A percentile compares a stretch with the other conserved stretches of the same genome.
These are phyloP conservation scores for Talaromyces rugulosus DNA, from an alignment of 2,329 filamentous ascomycete genomes.

Conservation along the genomic window DNA sequence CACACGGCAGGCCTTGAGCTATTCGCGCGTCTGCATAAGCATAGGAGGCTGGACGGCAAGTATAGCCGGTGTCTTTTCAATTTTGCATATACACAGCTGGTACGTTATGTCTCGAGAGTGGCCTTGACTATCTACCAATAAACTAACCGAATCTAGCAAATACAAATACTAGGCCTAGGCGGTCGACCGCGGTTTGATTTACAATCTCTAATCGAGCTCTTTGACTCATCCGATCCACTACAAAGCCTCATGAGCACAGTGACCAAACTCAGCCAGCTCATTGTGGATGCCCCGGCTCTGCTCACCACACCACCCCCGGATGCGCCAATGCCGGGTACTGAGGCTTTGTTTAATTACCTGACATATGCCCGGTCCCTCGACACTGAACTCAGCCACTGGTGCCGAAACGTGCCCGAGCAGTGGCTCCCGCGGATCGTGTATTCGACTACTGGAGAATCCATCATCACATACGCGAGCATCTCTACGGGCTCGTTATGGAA, in stretches of 20 bases:
- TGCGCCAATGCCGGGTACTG: not conserved
- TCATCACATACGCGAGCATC: constrained; percentile 30
- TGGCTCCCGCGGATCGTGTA: constrained; percentile 32
- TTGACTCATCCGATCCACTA: constrained; percentile 27
- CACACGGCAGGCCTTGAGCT: constrained; percentile 34
- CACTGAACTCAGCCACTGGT: constrained; percentile 27
- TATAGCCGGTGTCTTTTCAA: constrained; percentile 33
- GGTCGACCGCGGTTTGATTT: constrained; percentile 26
- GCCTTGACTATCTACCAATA: not conserved
- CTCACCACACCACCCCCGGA: not conserved
- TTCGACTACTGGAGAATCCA: constrained; percentile 22
- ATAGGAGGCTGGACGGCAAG: constrained; percentile 24
- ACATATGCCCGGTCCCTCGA: constrained; percentile 23
- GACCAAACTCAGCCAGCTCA: constrained; percentile 27
- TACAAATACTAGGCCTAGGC: constrained; percentile 31
- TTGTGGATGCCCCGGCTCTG: constrained; percentile 16
- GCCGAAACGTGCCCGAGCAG: constrained; percentile 24
- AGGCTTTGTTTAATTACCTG: constrained; percentile 21
- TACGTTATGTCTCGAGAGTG: constrained; percentile 16
- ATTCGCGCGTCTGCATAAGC: constrained; percentile 30
- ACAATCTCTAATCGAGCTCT: constrained; percentile 24
- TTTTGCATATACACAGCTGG: constrained; percentile 33
- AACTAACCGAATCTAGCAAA: constrained; percentile 22
- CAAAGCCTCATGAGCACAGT: constrained; percentile 27
- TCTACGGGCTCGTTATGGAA: constrained; percentile 29